Percentiles rank a stretch among this genome's conserved stretches.
Conservation (phyloP, 352 stramenopile species). For the Globisporangium acanthophoron region DNA sequence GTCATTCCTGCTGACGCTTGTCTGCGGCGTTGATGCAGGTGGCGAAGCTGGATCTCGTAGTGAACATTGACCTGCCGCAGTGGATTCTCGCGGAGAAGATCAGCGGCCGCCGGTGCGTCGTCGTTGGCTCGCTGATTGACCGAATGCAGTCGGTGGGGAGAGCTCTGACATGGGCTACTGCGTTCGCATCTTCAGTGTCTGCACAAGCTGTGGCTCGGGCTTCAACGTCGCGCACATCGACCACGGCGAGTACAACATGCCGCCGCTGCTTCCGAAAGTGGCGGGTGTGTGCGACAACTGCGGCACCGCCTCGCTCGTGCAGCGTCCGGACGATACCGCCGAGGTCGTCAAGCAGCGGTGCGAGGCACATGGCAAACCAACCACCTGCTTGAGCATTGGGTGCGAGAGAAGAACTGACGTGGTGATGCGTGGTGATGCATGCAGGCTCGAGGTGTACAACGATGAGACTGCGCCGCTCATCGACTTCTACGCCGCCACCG, state of each 20-base stretch:
- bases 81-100: constrained; percentile 90
- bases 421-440: not conserved
- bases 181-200: constrained; percentile 37
- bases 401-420: not conserved
- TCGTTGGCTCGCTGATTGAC: not conserved
- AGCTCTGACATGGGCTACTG: not conserved
- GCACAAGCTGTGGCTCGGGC: constrained; percentile 70
- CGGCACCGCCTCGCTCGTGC: constrained; percentile 61
- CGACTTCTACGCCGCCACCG: constrained; percentile 80
- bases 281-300: constrained; percentile 78
- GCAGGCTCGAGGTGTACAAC: constrained; percentile 84
- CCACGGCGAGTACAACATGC: constrained; percentile 86
- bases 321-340: constrained; percentile 75
- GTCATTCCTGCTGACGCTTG: not conserved
- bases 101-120: constrained; percentile 66
- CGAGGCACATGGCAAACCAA: not conserved
- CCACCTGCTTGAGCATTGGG: too few species aligned
- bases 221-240: constrained; percentile 90
- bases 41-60: constrained; percentile 67
- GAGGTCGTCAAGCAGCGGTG: constrained; percentile 78
- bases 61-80: constrained; percentile 87
- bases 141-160: not conserved
- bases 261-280: constrained; percentile 83
- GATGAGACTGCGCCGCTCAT: constrained; percentile 83
- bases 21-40: constrained; percentile 18